A percentile compares a stretch with the other conserved stretches of the same genome.
Conservation (phyloP, 179 eudicot genomes). For the Actinidia polygama region DNA sequence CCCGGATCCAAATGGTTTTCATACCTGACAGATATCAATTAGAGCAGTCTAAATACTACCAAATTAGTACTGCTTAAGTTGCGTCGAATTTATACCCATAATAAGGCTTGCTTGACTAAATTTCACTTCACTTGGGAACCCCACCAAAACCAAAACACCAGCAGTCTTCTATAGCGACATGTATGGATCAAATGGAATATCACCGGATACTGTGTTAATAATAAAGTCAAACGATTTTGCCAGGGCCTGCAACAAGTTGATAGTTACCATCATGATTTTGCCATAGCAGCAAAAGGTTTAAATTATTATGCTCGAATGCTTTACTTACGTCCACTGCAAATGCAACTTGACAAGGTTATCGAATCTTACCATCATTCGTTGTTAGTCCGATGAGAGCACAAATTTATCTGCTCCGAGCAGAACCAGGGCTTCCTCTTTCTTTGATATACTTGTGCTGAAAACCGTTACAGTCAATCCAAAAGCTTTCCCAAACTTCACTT, state of each 20-base stretch:
- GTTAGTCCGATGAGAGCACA: constrained; percentile 72
- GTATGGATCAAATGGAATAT: constrained; percentile 68
- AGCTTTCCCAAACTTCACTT: constrained; percentile 89
- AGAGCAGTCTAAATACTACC: background rate
- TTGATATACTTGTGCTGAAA: constrained; percentile 82
- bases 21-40: constrained; percentile 28
- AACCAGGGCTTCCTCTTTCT: constrained; percentile 76
- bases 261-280: background rate
- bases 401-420: constrained; percentile 76
- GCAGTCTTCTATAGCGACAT: constrained; percentile 64
- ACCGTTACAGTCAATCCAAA: constrained; percentile 83
- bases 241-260: constrained; percentile 43
- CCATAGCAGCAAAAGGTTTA: background rate
- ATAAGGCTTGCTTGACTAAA: constrained; percentile 61
- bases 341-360: background rate
- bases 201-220: constrained; percentile 80
- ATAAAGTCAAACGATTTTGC: constrained; percentile 69
- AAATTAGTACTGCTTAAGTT: background rate
- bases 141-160: constrained; percentile 66
- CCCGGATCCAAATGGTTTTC: constrained; percentile 42
- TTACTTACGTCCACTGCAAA: constrained; percentile 1
- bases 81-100: constrained; percentile 39
- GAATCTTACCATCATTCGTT: constrained; percentile 56
- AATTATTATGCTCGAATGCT: background rate
- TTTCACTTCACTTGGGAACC: constrained; percentile 73